Percentiles rank a stretch among this genome's conserved stretches.
Evolutionary conservation across 257 asterid species (phyloP).

Genomic region (Echium plantagineum): DNA sequence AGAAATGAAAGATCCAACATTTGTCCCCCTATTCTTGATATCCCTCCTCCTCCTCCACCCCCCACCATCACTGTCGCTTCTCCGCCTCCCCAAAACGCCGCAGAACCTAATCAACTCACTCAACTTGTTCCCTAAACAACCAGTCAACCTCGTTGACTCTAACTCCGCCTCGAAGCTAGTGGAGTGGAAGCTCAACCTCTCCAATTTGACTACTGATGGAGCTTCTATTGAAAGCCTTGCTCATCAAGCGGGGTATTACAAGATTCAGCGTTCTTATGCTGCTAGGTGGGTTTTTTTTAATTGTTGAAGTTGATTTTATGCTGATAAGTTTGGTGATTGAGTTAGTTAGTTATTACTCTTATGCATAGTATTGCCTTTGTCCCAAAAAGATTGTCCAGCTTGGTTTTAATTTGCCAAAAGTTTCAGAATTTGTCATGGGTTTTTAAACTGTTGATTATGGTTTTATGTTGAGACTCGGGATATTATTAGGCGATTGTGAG

Average conservation of each 20-base stretch:
- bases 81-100: conserved; percentile 27
- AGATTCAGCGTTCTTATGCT: conserved; percentile 64
- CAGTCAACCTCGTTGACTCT: conserved; percentile 36
- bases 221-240: conserved; percentile 51
- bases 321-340: too few species aligned
- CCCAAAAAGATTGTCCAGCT: not conserved
- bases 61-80: conserved; percentile 30
- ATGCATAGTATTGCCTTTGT: conserved; percentile 4
- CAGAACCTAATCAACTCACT: conserved; percentile 1
- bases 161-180: conserved; percentile 19
- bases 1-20: conserved; percentile 22
- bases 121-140: conserved; percentile 54
- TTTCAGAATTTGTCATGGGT: too few species aligned
- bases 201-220: conserved; percentile 35
- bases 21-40: conserved; percentile 16
- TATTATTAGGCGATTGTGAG: too few species aligned
- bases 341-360: too few species aligned
- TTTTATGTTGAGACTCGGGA: too few species aligned
- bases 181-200: conserved; percentile 60
- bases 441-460: too few species aligned
- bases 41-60: conserved; percentile 16
- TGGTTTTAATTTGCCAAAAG: too few species aligned
- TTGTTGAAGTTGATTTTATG: too few species aligned
- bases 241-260: conserved; percentile 85
- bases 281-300: conserved; percentile 34